These are phyloP conservation scores for Penicillium sumatraense DNA, from an alignment of 2,329 filamentous ascomycete genomes.

Conservation along the genomic window DNA sequence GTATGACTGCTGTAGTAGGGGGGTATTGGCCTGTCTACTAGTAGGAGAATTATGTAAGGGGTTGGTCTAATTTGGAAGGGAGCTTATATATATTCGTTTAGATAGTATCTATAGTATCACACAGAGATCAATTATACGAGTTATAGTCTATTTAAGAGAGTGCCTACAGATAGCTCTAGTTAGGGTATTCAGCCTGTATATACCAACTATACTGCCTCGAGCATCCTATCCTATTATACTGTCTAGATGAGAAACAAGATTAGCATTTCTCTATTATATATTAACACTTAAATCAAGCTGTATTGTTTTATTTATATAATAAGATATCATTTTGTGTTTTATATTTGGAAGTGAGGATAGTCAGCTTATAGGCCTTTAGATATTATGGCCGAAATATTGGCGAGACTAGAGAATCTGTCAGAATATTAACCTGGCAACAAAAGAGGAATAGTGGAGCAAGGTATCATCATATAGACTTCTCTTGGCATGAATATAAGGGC, in stretches of 20 bases:
- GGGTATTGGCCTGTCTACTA: background rate
- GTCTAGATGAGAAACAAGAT: too few species aligned
- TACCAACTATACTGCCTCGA: background rate
- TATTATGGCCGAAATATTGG: background rate
- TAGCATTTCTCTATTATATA: background rate
- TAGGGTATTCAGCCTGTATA: background rate
- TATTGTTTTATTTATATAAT: background rate
- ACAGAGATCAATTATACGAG: background rate
- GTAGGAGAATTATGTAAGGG: background rate
- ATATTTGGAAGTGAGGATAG: background rate
- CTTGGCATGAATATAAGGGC: background rate
- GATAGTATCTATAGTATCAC: background rate
- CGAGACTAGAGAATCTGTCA: background rate
- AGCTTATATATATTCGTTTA: background rate
- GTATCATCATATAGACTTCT: background rate
- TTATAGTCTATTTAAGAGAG: background rate
- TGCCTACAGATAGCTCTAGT: background rate
- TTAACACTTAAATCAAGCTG: background rate
- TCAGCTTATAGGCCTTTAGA: background rate
- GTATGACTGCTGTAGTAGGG: too few species aligned
- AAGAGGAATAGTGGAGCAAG: background rate
- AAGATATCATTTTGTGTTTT: background rate
- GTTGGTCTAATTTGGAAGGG: background rate
- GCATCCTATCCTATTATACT: too few species aligned
- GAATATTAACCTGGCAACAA: background rate